Base-by-base conservation (phyloP, 139 green algal species). In the Closterium sp. region DNA sequence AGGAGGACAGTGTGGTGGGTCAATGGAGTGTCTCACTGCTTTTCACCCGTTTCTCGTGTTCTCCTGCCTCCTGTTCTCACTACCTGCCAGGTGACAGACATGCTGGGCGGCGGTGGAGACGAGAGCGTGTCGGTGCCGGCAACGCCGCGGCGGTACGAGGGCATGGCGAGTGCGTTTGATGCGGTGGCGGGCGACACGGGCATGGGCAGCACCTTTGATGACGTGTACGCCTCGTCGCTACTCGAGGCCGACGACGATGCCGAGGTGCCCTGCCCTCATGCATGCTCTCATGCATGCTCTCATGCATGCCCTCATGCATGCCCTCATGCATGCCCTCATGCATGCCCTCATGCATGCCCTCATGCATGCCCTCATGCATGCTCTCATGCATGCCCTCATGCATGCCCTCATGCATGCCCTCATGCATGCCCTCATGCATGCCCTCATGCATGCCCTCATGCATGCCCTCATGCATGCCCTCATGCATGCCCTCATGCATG, bases 161-260 rank as follows among this genome's bases (percentile, higher is more conserved):
- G 85, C 19, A 21, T 31, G 28, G 85, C n/a, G n/a, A 87, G 85
- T 30, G 28, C 28, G 85, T 87, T 30, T 87, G 85, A 32, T 17
- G 85, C 85, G n/a, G 28, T 31, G 85, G 85, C n/a, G 19, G 62
- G 62, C 17, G 62, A 79, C 17, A 24, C 34, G 6, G 29, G n/a
- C 42, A 17, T 79, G 42, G 88, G 2, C 38, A 38, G 29, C 88
- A 90, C 10, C 22, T 90, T 90, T n/a, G 88, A 90, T 24, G 88
- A 90, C n/a, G n/a, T 90, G 9, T 90, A 31, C 28, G 88, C 88
- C 9, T 86, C 88, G 11, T 90, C 88, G 34, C 88, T 90, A 24
- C 38, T 90, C 21, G 88, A 90, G 88, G 88, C 88, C 2, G 29
- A 90, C 29, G 88, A 70, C 9, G 88, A 90, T 31, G 88, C 34